phyloP scores from a whole-genome alignment of 441 rosid species.

The Bruguiera hainesii region DNA sequence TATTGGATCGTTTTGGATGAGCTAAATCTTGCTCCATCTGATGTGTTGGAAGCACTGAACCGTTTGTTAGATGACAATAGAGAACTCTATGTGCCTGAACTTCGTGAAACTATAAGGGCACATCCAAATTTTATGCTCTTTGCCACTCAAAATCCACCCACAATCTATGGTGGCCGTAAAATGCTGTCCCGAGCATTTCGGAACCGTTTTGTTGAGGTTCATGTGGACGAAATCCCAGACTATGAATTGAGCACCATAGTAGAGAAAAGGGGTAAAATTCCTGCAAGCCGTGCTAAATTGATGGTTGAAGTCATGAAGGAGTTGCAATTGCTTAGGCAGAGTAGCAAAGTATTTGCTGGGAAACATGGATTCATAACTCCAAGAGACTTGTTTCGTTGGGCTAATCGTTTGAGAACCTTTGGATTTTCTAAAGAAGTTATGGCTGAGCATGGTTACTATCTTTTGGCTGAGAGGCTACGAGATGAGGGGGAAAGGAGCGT shows the following conservation, averaged over 20 bases:
- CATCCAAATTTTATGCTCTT: slow-evolving; percentile 98
- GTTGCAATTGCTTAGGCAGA: slow-evolving; percentile 88
- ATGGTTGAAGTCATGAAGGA: slow-evolving; percentile 98
- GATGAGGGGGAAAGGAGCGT: slow-evolving; percentile 77
- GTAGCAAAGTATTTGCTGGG: slow-evolving; percentile 97
- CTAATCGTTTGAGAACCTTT: slow-evolving; percentile 69
- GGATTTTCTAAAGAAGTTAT: slow-evolving; percentile 76
- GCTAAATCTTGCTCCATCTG: slow-evolving; percentile 97
- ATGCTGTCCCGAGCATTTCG: slow-evolving; percentile 99
- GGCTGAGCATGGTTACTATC: slow-evolving; percentile 93
- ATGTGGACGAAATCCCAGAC: slow-evolving; percentile 97
- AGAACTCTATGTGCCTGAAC: slow-evolving; percentile 94
- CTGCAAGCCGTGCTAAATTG: slow-evolving; percentile 70
- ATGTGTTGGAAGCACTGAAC: slow-evolving; percentile 94
- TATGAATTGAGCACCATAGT: slow-evolving; percentile 76
- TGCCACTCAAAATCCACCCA: slow-evolving; percentile 99
- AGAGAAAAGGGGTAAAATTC: slow-evolving; percentile 64
- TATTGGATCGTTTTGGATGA: slow-evolving; percentile 98
- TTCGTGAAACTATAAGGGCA: slow-evolving; percentile 69
- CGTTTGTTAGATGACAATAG: slow-evolving; percentile 96
- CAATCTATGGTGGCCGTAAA: slow-evolving; percentile 97
- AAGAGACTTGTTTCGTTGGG: slow-evolving; percentile 98
- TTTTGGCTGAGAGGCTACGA: slow-evolving; percentile 94
- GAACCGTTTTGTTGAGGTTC: slow-evolving; percentile 97
- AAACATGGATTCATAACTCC: slow-evolving; percentile 99